A percentile compares a stretch with the other conserved stretches of the same genome.
Conservation (phyloP, 73 alveolate species). For the Paramecium biaurelia region DNA sequence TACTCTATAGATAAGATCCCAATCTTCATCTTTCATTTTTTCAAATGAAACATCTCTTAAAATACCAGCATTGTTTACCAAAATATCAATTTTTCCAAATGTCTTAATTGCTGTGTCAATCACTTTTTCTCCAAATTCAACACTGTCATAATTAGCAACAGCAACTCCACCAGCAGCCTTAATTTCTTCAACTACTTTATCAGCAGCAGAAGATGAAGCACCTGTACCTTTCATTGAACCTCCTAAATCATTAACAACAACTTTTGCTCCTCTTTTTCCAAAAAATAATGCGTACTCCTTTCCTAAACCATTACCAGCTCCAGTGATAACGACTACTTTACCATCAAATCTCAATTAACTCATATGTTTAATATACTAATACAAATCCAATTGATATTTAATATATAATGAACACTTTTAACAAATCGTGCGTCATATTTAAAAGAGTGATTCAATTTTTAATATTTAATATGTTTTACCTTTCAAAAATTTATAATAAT, state of each 20-base stretch:
- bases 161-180: slow-evolving; percentile 90
- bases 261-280: slow-evolving; percentile 91
- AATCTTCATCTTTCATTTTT: slow-evolving; percentile 91
- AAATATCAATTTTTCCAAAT: slow-evolving; percentile 84
- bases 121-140: slow-evolving; percentile 94
- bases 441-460: neutral
- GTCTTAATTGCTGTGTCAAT: slow-evolving; percentile 94
- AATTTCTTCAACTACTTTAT: slow-evolving; percentile 89
- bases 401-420: neutral
- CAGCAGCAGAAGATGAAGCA: slow-evolving; percentile 73
- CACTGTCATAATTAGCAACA: slow-evolving; percentile 89
- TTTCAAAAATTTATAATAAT: neutral
- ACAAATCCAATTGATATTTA: neutral
- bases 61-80: slow-evolving; percentile 96
- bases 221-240: slow-evolving; percentile 81
- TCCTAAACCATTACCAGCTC: slow-evolving; percentile 90
- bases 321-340: slow-evolving; percentile 79
- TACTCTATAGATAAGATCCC: slow-evolving; percentile 83
- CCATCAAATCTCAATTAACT: slow-evolving; percentile 71
- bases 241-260: slow-evolving; percentile 89
- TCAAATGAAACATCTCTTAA: slow-evolving; percentile 89
- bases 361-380: neutral
- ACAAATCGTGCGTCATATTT: neutral
- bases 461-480: neutral
- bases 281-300: slow-evolving; percentile 79